Evolutionary conservation across 352 stramenopile genomes (phyloP).

Genomic region (Globisporangium yorkense): DNA sequence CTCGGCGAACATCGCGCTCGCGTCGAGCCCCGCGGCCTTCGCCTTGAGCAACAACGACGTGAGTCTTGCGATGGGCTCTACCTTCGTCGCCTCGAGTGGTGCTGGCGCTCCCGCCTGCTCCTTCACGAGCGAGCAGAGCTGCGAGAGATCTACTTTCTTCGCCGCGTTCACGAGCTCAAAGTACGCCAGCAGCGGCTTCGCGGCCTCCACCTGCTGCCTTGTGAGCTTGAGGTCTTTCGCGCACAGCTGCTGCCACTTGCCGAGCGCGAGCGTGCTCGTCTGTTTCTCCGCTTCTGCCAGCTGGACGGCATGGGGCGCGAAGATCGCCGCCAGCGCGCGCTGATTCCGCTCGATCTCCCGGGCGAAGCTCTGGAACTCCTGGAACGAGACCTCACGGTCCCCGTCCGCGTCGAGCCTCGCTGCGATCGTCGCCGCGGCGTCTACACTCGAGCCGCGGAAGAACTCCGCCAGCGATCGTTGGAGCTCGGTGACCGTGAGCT

Average conservation of each 20-base stretch:
- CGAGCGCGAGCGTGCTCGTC: constrained; percentile 2
- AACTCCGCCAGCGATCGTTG: constrained; percentile 42
- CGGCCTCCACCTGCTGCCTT: constrained; percentile 14
- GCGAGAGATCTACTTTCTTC: constrained; percentile 13
- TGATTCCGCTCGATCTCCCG: constrained; percentile 32
- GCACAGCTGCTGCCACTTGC: constrained; percentile 34
- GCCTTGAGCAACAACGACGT: constrained; percentile 28
- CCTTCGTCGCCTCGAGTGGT: not conserved
- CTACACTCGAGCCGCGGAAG: constrained; percentile 29
- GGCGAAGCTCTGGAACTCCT: constrained; percentile 58
- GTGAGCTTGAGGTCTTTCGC: constrained; percentile 22
- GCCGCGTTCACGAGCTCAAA: constrained; percentile 23
- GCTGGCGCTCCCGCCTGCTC: not conserved
- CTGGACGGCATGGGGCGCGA: constrained; percentile 20
- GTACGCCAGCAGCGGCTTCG: constrained; percentile 18
- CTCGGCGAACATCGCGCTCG: constrained; percentile 46
- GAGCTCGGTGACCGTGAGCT: constrained; percentile 54
- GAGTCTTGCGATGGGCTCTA: constrained; percentile 10
- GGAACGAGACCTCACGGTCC: constrained; percentile 45
- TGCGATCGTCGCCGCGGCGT: constrained; percentile 27
- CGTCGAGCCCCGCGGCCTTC: constrained; percentile 34
- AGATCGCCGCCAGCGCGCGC: constrained; percentile 16
- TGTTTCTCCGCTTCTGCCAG: constrained; percentile 8
- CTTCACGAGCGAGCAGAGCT: constrained; percentile 9
- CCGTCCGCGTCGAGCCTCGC: constrained; percentile 48